A percentile compares a stretch with the other conserved stretches of the same genome.
Evolutionary conservation across 495 filamentous ascomycete species (phyloP).

Genomic region (Neohortaea acidophila): DNA sequence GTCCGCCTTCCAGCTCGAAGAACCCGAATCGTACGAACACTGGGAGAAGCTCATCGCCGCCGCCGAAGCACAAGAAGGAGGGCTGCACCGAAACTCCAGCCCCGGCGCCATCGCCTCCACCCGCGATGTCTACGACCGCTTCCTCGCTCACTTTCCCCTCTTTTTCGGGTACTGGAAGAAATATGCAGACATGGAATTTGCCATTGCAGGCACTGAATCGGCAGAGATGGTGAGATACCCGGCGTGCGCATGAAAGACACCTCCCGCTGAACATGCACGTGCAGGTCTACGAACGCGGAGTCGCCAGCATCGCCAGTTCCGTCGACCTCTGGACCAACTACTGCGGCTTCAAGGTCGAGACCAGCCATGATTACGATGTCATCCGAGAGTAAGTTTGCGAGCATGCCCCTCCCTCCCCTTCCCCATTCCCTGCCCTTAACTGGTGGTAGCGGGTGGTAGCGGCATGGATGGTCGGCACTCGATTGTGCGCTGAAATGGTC

Average conservation of each 20-base stretch:
- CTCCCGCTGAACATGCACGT: not conserved
- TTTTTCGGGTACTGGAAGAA: constrained; percentile 99
- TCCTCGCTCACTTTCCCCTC: constrained; percentile 88
- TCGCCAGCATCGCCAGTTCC: constrained; percentile 81
- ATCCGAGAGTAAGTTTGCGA: constrained; percentile 96
- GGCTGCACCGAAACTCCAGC: constrained; percentile 89
- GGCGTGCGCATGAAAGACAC: too few relatives aligned
- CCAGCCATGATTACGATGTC: constrained; percentile 80
- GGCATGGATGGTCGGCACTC: too few relatives aligned
- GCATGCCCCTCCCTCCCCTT: constrained; percentile 51
- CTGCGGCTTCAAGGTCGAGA: constrained; percentile 93
- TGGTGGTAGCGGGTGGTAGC: constrained; percentile 10
- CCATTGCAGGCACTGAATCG: constrained; percentile 88
- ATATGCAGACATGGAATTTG: constrained; percentile 95
- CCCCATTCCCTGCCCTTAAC: constrained; percentile 24
- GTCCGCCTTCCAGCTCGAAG: constrained; percentile 33
- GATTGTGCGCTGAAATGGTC: too few relatives aligned
- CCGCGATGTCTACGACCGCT: constrained; percentile 74
- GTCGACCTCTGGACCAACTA: constrained; percentile 96
- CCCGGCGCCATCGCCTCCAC: constrained; percentile 79
- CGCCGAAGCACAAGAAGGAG: constrained; percentile 75
- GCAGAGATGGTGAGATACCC: constrained; percentile 71
- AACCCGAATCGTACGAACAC: constrained; percentile 81
- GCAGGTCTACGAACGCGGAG: constrained; percentile 82
- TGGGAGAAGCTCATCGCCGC: constrained; percentile 87